These are phyloP conservation scores for Sugiyamaella novakii DNA, from an alignment of 1,139 yeast species.

Conservation along the genomic window DNA sequence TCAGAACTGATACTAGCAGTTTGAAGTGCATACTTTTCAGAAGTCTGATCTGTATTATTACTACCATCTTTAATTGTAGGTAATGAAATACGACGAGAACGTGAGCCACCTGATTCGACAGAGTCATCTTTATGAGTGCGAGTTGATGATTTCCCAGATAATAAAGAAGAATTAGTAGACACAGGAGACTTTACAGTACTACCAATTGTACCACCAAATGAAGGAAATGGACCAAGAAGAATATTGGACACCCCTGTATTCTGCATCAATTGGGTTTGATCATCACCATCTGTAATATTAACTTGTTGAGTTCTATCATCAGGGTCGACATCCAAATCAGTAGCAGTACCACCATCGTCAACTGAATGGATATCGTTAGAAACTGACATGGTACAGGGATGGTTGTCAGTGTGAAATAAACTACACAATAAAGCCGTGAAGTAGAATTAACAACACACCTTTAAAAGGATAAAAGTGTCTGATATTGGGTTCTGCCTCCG, in stretches of 20 bases:
- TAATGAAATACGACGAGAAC: background rate
- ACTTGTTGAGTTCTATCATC: constrained; percentile 3
- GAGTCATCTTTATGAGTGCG: constrained; percentile 5
- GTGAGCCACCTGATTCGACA: background rate
- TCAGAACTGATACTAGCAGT: constrained; percentile 5
- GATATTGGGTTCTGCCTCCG: too few species aligned
- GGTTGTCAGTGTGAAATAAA: too few species aligned
- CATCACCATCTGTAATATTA: background rate
- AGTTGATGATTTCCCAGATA: background rate
- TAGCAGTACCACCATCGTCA: too few species aligned
- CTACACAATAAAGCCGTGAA: too few species aligned
- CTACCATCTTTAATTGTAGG: background rate
- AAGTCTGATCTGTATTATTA: background rate
- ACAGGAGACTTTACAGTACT: too few species aligned
- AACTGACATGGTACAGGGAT: constrained; percentile 7
- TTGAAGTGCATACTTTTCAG: background rate
- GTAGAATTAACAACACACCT: too few species aligned
- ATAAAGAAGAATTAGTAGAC: too few species aligned
- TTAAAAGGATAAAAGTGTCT: too few species aligned
- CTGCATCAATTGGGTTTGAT: constrained; percentile 8
- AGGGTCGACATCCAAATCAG: background rate
- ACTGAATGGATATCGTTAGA: background rate
- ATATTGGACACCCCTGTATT: background rate
- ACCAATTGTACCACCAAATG: too few species aligned
- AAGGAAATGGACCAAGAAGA: constrained; percentile 14